Percentiles rank a stretch among this genome's conserved stretches.
Conservation (phyloP, 176 grass and related monocot genomes). For the Musa acuminata region DNA sequence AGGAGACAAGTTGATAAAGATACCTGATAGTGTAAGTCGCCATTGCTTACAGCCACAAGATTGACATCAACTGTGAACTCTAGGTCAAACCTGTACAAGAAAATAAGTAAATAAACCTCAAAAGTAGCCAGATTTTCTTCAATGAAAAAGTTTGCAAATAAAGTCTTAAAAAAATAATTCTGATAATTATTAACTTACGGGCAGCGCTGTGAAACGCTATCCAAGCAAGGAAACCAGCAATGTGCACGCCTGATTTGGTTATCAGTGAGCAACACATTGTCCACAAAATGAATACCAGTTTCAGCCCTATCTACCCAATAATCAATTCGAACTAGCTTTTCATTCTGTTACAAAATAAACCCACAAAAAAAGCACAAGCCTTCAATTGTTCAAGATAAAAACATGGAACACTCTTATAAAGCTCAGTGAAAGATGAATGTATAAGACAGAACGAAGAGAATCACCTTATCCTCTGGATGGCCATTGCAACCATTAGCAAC, state of each 20-base stretch:
- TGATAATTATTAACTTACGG: constrained; percentile 45
- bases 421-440: not conserved
- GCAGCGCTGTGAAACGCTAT: constrained; percentile 54
- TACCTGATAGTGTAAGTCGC: constrained; percentile 96
- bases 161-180: constrained; percentile 20
- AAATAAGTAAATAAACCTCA: constrained; percentile 7
- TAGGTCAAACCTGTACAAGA: constrained; percentile 75
- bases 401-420: not conserved
- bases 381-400: constrained; percentile 1
- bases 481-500: constrained; percentile 52
- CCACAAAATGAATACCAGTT: constrained; percentile 79
- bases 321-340: constrained; percentile 76
- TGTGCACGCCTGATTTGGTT: constrained; percentile 64
- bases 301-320: constrained; percentile 79
- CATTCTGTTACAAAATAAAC: constrained; percentile 54
- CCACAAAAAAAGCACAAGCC: constrained; percentile 14
- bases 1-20: not conserved
- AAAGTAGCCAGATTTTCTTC: not conserved
- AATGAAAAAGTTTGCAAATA: not conserved
- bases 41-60: constrained; percentile 85
- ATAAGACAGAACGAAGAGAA: constrained; percentile 2
- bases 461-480: constrained; percentile 36
- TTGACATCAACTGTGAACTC: constrained; percentile 78
- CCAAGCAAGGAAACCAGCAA: constrained; percentile 97
- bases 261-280: constrained; percentile 53